Base-by-base conservation (phyloP, 257 asterid genomes). In the Gardenia jasminoides region DNA sequence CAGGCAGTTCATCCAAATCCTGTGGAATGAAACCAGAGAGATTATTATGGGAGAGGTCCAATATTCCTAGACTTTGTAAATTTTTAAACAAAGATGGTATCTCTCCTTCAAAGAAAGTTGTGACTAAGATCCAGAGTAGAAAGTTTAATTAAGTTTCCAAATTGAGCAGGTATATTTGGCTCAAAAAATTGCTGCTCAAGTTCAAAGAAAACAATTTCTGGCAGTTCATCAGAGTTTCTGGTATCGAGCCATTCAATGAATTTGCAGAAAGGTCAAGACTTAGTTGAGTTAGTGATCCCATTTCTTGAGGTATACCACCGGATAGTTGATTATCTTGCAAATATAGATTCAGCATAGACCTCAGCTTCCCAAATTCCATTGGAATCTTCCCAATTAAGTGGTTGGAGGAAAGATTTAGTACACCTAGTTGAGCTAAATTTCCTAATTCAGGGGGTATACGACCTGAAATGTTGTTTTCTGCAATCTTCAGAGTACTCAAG, bases 21-120 rank as follows among this genome's bases (percentile, higher is more conserved):
- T 76, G 64, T 0, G 90, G 90, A 22, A 87, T 80, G 12, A 72
- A 41, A 24, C 91, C 91, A 30, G 84, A 77, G 39, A 88, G 44
- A 61, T 84, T 71, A 72, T 88, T 88, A 10, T 78, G 87, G 44
- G 91, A 88, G 33, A 88, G 81, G 6, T 80, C 67, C 75, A 84
- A 66, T 26, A 3, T 72, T 70, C 80, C 83, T 54, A 85, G 64
- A 71, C 78, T 76, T 6, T 41, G 67, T 67, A 43, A 19, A 62
- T 59, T 33, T 79, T 83, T 20, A 85, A 17, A 15, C 41, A 44
- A 72, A 26, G 36, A 62, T 24, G 89, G 89, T 39, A 88, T 88
- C 50, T 69, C 74, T 12, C 91, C 88, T 80, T 30, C n/a, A 20
- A 20, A 85, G 78, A 48, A 66, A 71, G 41, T 88, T 88, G 30